A percentile compares a stretch with the other conserved stretches of the same genome.
Conservation (phyloP, 345 rosid genomes). For the Noccaea caerulescens region DNA sequence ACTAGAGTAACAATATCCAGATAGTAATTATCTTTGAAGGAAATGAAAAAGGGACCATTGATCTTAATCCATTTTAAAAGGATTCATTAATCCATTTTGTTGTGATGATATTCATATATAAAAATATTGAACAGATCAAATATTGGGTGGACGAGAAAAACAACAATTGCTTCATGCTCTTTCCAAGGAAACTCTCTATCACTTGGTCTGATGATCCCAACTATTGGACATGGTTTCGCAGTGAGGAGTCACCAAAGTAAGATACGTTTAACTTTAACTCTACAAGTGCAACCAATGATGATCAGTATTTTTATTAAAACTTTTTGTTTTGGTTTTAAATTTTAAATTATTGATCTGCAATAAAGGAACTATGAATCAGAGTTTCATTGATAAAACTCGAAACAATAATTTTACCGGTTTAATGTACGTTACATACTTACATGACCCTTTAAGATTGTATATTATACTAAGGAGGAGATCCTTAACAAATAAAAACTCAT, state of each 20-base stretch:
- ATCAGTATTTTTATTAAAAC: not conserved
- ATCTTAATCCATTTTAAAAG: not conserved
- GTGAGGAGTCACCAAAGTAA: slow-evolving; percentile 51
- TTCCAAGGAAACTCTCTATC: slow-evolving; percentile 58
- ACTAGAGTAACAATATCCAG: slow-evolving; percentile 1
- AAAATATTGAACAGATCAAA: slow-evolving; percentile 44
- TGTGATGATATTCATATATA: slow-evolving; percentile 12
- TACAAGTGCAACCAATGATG: not conserved
- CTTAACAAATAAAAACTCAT: not conserved
- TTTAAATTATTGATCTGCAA: not conserved
- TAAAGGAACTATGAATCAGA: not conserved
- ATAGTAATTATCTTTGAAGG: not conserved
- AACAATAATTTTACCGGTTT: not conserved
- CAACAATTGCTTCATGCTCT: slow-evolving; percentile 64
- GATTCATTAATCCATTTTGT: not conserved
- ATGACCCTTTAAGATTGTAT: not conserved
- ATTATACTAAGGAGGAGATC: not conserved
- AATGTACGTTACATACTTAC: not conserved
- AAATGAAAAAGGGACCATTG: not conserved
- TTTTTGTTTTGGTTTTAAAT: not conserved
- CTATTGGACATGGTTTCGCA: slow-evolving; percentile 62
- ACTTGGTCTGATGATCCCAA: slow-evolving; percentile 59
- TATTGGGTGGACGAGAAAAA: slow-evolving; percentile 60
- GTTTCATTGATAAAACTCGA: not conserved
- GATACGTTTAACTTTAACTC: not conserved